These are phyloP conservation scores for Groenewaldozyma sp. DNA, from an alignment of 1,139 yeast species.

Conservation along the genomic window DNA sequence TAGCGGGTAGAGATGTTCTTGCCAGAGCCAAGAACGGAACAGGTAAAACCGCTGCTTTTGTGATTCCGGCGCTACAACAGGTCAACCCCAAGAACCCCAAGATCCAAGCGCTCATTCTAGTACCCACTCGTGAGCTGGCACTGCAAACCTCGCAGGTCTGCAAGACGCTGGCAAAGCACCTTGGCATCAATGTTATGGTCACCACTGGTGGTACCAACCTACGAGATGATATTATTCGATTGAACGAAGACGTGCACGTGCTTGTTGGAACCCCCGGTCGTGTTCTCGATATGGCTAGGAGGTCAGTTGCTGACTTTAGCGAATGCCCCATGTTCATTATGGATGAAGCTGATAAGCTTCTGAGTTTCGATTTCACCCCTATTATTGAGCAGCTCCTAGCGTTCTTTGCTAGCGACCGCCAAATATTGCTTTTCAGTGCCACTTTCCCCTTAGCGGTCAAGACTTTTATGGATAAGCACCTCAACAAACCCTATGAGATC, in stretches of 20 bases:
- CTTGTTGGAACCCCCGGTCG: conserved; percentile 96
- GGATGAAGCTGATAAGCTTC: conserved; percentile 99
- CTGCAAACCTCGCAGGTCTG: conserved; percentile 95
- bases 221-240: conserved; percentile 88
- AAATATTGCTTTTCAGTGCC: conserved; percentile 84
- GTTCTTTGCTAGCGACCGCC: conserved; percentile 73
- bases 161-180: conserved; percentile 91
- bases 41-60: conserved; percentile 95
- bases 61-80: conserved; percentile 77
- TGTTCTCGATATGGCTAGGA: conserved; percentile 85
- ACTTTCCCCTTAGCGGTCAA: conserved; percentile 94
- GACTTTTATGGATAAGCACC: conserved; percentile 84
- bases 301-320: conserved; percentile 77
- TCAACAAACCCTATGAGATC: conserved; percentile 88
- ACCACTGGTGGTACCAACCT: conserved; percentile 97
- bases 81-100: conserved; percentile 75
- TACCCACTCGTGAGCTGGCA: conserved; percentile 95
- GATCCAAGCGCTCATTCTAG: conserved; percentile 81
- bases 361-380: conserved; percentile 80
- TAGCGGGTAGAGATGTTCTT: conserved; percentile 89
- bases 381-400: conserved; percentile 81
- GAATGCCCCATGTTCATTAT: conserved; percentile 85
- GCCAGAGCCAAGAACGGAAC: conserved; percentile 99
- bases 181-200: conserved; percentile 91
- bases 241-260: conserved; percentile 85